Percentiles rank a stretch among this genome's conserved stretches.
Evolutionary conservation across 768 basidiomycete genomes (phyloP).

Genomic region (Lentinus tigrinus): DNA sequence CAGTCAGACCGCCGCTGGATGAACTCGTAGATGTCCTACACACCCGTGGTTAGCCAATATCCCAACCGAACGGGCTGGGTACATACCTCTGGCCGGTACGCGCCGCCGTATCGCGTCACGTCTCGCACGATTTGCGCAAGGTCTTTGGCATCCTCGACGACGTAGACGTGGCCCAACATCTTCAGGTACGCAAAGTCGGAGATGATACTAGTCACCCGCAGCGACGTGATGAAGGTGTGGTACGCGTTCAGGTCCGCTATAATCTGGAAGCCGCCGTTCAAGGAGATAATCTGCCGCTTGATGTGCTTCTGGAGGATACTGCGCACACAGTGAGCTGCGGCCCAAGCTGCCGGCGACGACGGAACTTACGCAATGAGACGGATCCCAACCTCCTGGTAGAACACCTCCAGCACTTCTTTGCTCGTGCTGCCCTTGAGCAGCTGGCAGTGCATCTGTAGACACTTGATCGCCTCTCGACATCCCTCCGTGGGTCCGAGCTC

Average conservation of each 20-base stretch:
- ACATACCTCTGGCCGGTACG: conserved; percentile 86
- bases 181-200: conserved; percentile 92
- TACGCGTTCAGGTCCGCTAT: conserved; percentile 97
- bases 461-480: conserved; percentile 86
- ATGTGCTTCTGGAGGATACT: conserved; percentile 96
- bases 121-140: conserved; percentile 95
- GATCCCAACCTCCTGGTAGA: conserved; percentile 96
- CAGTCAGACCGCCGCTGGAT: conserved; percentile 93
- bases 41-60: not conserved
- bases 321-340: not conserved
- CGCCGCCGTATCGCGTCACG: conserved; percentile 93
- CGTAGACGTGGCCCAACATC: conserved; percentile 96
- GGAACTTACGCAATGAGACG: conserved; percentile 41
- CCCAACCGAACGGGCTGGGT: not conserved
- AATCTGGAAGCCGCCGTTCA: conserved; percentile 91
- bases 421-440: conserved; percentile 91
- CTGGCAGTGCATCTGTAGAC: conserved; percentile 88
- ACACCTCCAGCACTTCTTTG: conserved; percentile 95
- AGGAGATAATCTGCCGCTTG: conserved; percentile 95
- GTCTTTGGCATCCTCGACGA: conserved; percentile 95
- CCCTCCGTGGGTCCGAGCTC: conserved; percentile 87
- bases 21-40: conserved; percentile 90
- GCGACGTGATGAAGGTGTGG: conserved; percentile 80
- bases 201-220: conserved; percentile 78
- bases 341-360: not conserved